Evolutionary conservation across 306 rosid species (phyloP).

Genomic region (Lathyrus sativus): DNA sequence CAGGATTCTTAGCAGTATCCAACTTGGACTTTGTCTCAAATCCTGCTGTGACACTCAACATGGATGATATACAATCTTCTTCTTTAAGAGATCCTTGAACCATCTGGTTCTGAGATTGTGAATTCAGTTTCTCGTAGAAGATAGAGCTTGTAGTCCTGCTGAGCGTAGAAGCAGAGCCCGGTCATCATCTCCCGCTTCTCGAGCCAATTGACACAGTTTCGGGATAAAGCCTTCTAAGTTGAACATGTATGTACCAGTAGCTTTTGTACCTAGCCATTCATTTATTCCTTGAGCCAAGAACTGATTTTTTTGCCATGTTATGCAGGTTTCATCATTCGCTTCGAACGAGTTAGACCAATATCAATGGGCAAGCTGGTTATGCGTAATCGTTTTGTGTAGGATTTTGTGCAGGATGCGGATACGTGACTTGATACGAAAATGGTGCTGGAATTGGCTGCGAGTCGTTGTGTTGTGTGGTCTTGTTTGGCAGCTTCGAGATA

Average conservation of each 20-base stretch:
- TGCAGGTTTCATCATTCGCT: too few species aligned
- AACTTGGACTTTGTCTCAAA: constrained; percentile 51
- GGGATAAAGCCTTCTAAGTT: constrained; percentile 94
- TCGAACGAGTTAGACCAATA: too few species aligned
- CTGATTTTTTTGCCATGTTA: too few species aligned
- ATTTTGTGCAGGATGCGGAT: too few species aligned
- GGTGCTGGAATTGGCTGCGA: too few species aligned
- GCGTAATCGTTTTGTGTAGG: too few species aligned
- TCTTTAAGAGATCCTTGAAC: constrained; percentile 50
- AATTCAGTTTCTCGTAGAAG: constrained; percentile 61
- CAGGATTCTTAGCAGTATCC: constrained; percentile 68
- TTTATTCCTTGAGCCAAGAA: too few species aligned
- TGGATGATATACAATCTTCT: constrained; percentile 44
- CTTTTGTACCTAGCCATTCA: too few species aligned
- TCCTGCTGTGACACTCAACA: constrained; percentile 38
- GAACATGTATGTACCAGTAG: constrained; percentile 90
- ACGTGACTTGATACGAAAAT: too few species aligned
- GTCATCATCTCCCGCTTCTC: constrained; percentile 72
- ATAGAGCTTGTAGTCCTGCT: constrained; percentile 75
- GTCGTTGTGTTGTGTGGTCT: too few species aligned
- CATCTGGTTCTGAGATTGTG: constrained; percentile 55
- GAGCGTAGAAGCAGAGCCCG: constrained; percentile 74
- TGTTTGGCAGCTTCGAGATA: too few species aligned
- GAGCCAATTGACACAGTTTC: constrained; percentile 94
- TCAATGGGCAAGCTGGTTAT: too few species aligned